These are phyloP conservation scores for Cynanchum wilfordii DNA, from an alignment of 257 asterid genomes.

Conservation along the genomic window DNA sequence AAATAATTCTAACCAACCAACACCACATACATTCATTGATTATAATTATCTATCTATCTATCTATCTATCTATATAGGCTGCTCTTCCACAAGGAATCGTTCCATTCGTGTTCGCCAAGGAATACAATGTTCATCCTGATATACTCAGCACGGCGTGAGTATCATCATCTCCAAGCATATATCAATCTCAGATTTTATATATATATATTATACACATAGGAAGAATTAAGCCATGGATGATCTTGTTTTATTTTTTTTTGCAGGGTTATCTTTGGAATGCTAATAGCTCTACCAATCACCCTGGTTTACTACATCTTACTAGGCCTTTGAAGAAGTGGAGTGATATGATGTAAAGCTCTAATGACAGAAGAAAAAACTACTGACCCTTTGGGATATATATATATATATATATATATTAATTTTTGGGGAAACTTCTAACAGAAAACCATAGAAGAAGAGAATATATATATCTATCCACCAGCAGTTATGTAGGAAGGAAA, in stretches of 20 bases:
- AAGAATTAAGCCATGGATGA: too few relatives aligned
- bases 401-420: too few relatives aligned
- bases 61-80: constrained; percentile 23
- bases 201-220: too few relatives aligned
- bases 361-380: constrained; percentile 19
- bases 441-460: constrained; percentile 16
- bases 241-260: constrained; percentile 1
- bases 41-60: neutral
- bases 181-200: too few relatives aligned
- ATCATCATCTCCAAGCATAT: neutral
- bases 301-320: constrained; percentile 72
- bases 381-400: constrained; percentile 26
- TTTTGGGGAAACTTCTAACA: constrained; percentile 40
- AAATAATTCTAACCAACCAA: too few relatives aligned
- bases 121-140: constrained; percentile 45
- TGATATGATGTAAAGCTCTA: constrained; percentile 17
- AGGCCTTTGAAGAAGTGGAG: constrained; percentile 51
- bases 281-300: constrained; percentile 85
- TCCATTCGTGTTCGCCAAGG: constrained; percentile 46
- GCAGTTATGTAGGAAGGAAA: neutral
- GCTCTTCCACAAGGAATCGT: constrained; percentile 49
- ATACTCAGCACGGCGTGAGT: constrained; percentile 50
- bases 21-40: too few relatives aligned
- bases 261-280: constrained; percentile 98
- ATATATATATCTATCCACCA: neutral